Percentiles rank a stretch among this genome's conserved stretches.
Conservation (phyloP, 768 basidiomycete genomes). For the Asterophora lycoperdoides region DNA sequence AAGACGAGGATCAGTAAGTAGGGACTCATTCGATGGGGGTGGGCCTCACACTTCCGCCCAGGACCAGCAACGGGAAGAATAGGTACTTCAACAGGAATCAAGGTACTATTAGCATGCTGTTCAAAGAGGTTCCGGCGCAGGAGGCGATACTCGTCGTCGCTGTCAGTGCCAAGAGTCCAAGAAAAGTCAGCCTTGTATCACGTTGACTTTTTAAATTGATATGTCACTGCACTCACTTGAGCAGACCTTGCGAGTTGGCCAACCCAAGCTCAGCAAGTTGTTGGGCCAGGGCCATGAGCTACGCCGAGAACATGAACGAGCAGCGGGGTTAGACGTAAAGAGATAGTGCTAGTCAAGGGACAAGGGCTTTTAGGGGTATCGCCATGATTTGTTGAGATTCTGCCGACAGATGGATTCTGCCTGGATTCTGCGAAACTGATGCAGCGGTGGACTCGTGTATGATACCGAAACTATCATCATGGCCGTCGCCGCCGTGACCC, state of each 20-base stretch:
- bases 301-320: constrained; percentile 20
- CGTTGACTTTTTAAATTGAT: too few relatives aligned
- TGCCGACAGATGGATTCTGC: not conserved
- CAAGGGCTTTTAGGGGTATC: not conserved
- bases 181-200: not conserved
- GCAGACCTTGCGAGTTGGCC: constrained; percentile 62
- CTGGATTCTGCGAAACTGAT: constrained; percentile 15
- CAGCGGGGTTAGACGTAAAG: constrained; percentile 8
- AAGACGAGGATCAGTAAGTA: not conserved
- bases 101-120: constrained; percentile 39
- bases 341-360: not conserved
- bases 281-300: constrained; percentile 49
- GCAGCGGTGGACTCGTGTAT: not conserved
- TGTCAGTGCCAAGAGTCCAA: constrained; percentile 20
- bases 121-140: constrained; percentile 67
- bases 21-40: not conserved
- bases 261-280: constrained; percentile 64
- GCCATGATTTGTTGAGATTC: not conserved
- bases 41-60: constrained; percentile 14
- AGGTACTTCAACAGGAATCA: constrained; percentile 27
- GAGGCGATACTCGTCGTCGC: constrained; percentile 71
- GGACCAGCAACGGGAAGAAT: constrained; percentile 24
- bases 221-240: constrained; percentile 60
- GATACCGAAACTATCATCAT: too few relatives aligned
- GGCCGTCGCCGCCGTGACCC: too few relatives aligned